These are phyloP conservation scores for Bolboschoenus planiculmis DNA, from an alignment of 176 grass and related monocot species.

Conservation along the genomic window DNA sequence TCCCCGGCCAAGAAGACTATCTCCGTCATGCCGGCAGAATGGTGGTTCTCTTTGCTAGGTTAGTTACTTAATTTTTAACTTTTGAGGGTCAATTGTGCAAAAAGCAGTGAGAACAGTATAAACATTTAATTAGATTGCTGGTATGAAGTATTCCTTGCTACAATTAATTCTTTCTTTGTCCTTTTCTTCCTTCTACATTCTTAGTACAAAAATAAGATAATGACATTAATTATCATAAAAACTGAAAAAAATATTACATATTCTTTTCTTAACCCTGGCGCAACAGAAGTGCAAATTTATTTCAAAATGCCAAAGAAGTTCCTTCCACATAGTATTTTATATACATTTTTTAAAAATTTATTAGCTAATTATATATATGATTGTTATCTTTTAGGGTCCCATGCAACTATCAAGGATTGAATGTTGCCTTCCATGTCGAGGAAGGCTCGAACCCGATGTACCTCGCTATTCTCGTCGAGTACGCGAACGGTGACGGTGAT, in stretches of 20 bases:
- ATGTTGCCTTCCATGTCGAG: conserved; percentile 76
- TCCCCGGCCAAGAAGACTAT: conserved; percentile 52
- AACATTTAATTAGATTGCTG: neutral
- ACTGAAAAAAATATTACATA: neutral
- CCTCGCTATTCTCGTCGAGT: conserved; percentile 69
- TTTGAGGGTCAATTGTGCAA: neutral
- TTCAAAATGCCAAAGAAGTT: neutral
- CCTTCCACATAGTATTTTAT: neutral
- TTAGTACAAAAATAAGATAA: conserved; percentile 2
- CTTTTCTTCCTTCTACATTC: neutral
- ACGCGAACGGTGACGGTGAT: conserved; percentile 84
- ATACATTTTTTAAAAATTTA: neutral
- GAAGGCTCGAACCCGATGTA: conserved; percentile 67
- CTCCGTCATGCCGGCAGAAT: conserved; percentile 87
- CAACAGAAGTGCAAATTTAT: neutral
- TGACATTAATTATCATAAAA: neutral
- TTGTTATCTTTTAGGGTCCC: conserved; percentile 46
- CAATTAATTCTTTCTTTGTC: neutral
- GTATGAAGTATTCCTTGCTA: conserved; percentile 4
- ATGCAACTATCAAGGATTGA: conserved; percentile 66
- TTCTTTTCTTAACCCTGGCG: neutral
- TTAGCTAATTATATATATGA: neutral
- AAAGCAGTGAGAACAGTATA: neutral
- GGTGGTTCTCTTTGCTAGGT: conserved; percentile 67
- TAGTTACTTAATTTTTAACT: neutral